Evolutionary conservation across 2,329 filamentous ascomycete genomes (phyloP).

Genomic region (Hypoxylon sp.): DNA sequence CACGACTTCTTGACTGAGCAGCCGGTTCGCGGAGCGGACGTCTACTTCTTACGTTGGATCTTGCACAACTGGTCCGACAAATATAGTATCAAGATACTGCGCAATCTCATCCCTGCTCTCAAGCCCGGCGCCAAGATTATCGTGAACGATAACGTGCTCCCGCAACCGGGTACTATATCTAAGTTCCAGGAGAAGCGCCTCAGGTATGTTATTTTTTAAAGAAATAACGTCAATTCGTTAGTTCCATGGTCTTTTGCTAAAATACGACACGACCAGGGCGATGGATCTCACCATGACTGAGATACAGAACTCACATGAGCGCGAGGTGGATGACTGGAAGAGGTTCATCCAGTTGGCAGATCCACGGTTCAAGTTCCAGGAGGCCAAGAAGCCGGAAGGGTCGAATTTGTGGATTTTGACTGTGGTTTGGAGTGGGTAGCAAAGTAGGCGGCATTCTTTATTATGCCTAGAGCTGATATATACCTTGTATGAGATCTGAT

Average conservation of each 20-base stretch:
- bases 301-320: neutral
- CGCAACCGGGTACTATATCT: slow-evolving; percentile 16
- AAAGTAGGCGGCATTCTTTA: too few relatives aligned
- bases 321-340: neutral
- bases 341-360: neutral
- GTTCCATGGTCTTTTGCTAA: too few relatives aligned
- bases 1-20: slow-evolving; percentile 61
- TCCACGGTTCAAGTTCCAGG: neutral
- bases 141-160: slow-evolving; percentile 26
- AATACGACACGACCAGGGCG: too few relatives aligned
- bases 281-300: neutral
- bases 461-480: too few relatives aligned
- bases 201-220: slow-evolving; percentile 17
- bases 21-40: slow-evolving; percentile 54
- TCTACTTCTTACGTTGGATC: slow-evolving; percentile 61
- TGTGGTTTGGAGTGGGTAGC: too few relatives aligned
- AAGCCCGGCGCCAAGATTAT: slow-evolving; percentile 56
- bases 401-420: neutral
- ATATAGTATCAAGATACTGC: slow-evolving; percentile 51
- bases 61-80: slow-evolving; percentile 62
- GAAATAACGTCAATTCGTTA: too few relatives aligned
- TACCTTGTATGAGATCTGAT: too few relatives aligned
- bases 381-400: neutral
- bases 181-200: slow-evolving; percentile 24
- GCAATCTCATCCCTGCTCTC: slow-evolving; percentile 55